Evolutionary conservation across 345 rosid species (phyloP), one percentile per base, ranked within the genome.

Genomic region (Populus nigra): DNA sequence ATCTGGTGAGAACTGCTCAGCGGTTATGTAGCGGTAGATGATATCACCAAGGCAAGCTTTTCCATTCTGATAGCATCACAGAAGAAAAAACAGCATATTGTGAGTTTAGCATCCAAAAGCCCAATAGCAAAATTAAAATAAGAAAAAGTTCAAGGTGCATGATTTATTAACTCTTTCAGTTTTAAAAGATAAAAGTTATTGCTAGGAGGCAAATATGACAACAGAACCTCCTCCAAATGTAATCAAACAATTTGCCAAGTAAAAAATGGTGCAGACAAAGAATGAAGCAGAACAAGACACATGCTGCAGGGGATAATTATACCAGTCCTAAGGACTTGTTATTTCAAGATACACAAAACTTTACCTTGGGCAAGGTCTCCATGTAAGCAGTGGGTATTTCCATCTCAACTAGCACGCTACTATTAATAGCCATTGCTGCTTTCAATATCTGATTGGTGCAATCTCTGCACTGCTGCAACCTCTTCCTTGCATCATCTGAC

Each of bases 391-490:
- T 62, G 4, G 99, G 99, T 71, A 96, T 90, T 83, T 96, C 98
- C 99, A 92, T 96, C 71, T 94, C 98, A 2, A 90, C 88, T 36
- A 96, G 92, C 73, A 96, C 94, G 68, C 92, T 89, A 55, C 91
- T 91, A 84, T 96, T 96, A 77, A 96, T 96, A 1, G 97, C 97
- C 98, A 96, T 88, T 35, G 99, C 97, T 25, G 99, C 99, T 88
- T 96, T 96, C 71, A 94, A 76, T 77, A 96, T 92, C 89, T 96
- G 98, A 78, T 90, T 94, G 2, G 97, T 89, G 77, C 92, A 92
- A 81, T 96, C 98, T 75, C 93, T 86, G 43, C 92, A 91, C 72
- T 94, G 97, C 85, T 92, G 97, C 79, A 96, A 76, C 61, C 85
- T 89, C 89, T 91, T 94, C 83, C 95, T 92, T 1, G 89, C 78